Conservation (phyloP, 208 protist species). For the Wallacemonas sp. region DNA sequence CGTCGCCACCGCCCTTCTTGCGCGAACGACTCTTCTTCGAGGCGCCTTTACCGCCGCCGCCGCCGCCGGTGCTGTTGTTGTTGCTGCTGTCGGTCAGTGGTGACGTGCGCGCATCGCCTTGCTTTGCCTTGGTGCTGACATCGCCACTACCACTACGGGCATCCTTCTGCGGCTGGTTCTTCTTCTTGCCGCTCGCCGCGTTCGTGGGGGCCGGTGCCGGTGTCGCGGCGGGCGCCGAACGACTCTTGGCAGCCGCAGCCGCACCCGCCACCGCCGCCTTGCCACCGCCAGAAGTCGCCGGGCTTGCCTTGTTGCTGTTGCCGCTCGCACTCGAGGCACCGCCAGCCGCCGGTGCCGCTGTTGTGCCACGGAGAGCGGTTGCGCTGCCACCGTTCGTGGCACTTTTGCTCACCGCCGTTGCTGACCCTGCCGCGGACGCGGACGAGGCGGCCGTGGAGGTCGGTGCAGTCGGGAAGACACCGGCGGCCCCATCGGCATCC, state of each 20-base stretch:
- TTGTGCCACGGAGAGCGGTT: not conserved
- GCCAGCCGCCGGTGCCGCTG: not conserved
- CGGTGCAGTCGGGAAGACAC: not conserved
- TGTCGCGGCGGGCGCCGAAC: not conserved
- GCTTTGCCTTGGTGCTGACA: not conserved
- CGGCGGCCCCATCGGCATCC: not conserved
- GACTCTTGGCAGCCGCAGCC: not conserved
- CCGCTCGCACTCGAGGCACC: not conserved
- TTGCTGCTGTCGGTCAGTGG: conserved; percentile 1
- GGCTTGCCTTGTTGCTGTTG: conserved; percentile 1
- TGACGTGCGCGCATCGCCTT: not conserved
- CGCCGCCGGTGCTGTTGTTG: not conserved
- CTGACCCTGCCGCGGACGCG: not conserved
- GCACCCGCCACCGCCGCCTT: not conserved
- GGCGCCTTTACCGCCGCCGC: conserved; percentile 7
- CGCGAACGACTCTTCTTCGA: not conserved
- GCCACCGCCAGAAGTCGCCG: not conserved
- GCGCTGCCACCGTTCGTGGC: not conserved
- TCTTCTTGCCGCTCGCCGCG: conserved; percentile 3
- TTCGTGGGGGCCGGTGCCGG: not conserved
- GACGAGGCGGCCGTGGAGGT: not conserved
- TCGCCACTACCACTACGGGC: not conserved
- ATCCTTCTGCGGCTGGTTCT: conserved; percentile 12
- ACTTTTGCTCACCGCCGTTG: conserved; percentile 15
- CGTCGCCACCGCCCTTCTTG: conserved; percentile 5